phyloP scores from a whole-genome alignment of 192 early-diverging fungal species.

The Coemansia sp. region DNA sequence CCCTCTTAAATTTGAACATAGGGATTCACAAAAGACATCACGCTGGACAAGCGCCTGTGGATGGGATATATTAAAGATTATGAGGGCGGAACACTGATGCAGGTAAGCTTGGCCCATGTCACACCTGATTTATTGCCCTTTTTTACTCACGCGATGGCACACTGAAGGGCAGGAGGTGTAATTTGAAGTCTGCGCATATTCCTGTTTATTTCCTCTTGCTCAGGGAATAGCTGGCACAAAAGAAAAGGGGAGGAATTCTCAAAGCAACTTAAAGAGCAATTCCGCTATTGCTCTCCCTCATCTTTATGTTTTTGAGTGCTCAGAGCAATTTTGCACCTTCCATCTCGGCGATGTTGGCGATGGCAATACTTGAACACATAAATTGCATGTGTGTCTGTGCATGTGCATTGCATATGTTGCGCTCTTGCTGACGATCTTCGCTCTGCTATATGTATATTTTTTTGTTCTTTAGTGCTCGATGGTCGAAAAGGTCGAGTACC shows the following conservation, averaged over 20 bases:
- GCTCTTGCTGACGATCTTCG: neutral
- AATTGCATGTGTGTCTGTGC: slow-evolving; percentile 9
- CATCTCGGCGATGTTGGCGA: neutral
- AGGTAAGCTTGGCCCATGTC: slow-evolving; percentile 27
- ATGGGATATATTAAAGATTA: slow-evolving; percentile 99
- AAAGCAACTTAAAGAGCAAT: neutral
- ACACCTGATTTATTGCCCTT: neutral
- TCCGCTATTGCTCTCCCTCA: neutral
- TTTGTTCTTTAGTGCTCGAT: slow-evolving; percentile 73
- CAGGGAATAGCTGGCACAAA: neutral
- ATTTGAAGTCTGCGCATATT: neutral
- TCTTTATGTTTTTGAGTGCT: neutral
- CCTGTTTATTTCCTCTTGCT: neutral
- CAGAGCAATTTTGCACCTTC: neutral
- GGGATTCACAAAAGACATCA: slow-evolving; percentile 98
- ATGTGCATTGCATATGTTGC: slow-evolving; percentile 7
- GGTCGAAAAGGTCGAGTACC: slow-evolving; percentile 86
- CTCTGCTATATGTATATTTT: neutral
- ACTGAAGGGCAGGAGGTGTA: neutral
- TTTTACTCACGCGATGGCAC: neutral
- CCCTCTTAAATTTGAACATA: slow-evolving; percentile 2
- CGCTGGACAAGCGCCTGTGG: slow-evolving; percentile 90
- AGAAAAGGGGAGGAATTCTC: neutral
- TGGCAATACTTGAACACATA: neutral
- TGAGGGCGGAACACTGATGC: slow-evolving; percentile 97